phyloP scores from a whole-genome alignment of 2,329 filamentous ascomycete species.

The Fusarium azukiicola region DNA sequence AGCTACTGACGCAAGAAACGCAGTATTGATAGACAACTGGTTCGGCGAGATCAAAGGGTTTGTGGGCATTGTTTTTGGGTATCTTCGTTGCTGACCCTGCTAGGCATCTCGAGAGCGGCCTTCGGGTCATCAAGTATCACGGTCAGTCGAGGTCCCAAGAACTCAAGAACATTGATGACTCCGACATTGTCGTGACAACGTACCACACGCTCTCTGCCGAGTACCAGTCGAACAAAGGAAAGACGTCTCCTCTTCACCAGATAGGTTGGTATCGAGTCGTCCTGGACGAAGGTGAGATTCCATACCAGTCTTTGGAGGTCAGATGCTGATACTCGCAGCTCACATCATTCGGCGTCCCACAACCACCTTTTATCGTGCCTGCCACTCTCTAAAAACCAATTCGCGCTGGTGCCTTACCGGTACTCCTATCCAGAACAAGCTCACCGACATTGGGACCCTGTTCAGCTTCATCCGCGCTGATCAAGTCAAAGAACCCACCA shows the following conservation, averaged over 20 bases:
- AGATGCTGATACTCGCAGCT: slow-evolving; percentile 56
- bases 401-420: slow-evolving; percentile 69
- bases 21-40: slow-evolving; percentile 67
- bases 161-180: slow-evolving; percentile 53
- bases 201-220: slow-evolving; percentile 70
- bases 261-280: slow-evolving; percentile 67
- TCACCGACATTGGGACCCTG: background rate
- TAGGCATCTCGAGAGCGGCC: slow-evolving; percentile 58
- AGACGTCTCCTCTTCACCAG: slow-evolving; percentile 53
- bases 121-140: slow-evolving; percentile 63
- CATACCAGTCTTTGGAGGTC: background rate
- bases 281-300: slow-evolving; percentile 67
- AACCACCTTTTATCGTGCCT: slow-evolving; percentile 68
- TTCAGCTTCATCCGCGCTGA: slow-evolving; percentile 8
- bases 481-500: background rate
- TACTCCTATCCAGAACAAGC: slow-evolving; percentile 12
- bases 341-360: slow-evolving; percentile 72
- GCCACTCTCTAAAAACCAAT: slow-evolving; percentile 64
- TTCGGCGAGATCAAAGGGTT: slow-evolving; percentile 62
- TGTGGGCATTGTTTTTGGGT: slow-evolving; percentile 19
- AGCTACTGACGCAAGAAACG: background rate
- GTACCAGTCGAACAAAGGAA: slow-evolving; percentile 20
- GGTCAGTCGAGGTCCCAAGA: slow-evolving; percentile 55
- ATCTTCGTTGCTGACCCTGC: background rate
- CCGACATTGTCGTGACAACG: slow-evolving; percentile 70